Evolutionary conservation across 352 stramenopile genomes (phyloP), one percentile per base, ranked within the genome.

Genomic region (Nothophytophthora sp.): DNA sequence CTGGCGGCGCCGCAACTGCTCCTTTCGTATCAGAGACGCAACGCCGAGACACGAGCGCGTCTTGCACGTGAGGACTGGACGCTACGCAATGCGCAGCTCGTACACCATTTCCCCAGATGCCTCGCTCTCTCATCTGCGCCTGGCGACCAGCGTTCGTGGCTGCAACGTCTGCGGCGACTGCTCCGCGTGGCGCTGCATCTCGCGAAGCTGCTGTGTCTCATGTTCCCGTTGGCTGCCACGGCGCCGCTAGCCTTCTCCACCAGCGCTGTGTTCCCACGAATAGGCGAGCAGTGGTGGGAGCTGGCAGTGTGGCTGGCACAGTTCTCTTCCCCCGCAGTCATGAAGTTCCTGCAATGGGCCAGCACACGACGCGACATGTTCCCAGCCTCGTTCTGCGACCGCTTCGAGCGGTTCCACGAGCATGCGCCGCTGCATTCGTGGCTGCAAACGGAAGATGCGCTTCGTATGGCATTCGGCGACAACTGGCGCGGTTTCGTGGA

Each of bases 291-390:
- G 24, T 93, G 80, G 81, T 95, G 86, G 85, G 61, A 60, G 13
- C 63, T 88, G 24, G 71, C 82, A 6, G 29, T 90, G 13, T 88
- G 73, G 68, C 41, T 75, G 5, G 80, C 83, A 15, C 62, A 88
- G 50, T 68, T 52, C 33, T 77, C 77, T 40, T 97, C 95, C 12
- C 96, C 96, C 2, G 82, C 86, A 4, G 89, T 97, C 55, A 93
- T 98, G 67, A 99, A 99, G 73, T 92, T 98, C 39, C 76, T 92
- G 32, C 96, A 99, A 71, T 99, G 96, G 96, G 89, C 92, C 1
- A 95, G 91, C 22, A 98, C 92, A 16, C 77, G 96, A 11, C 81
- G 92, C 16, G 96, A 99, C 63, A 81, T 99, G 48, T 98, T 99
- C 48, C 89, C 93, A 1, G 65, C 77, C 9, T 62, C 76, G 1